Percentiles rank a stretch among this genome's conserved stretches.
Conservation (phyloP, 768 basidiomycete genomes). For the Suillus alpinus region DNA sequence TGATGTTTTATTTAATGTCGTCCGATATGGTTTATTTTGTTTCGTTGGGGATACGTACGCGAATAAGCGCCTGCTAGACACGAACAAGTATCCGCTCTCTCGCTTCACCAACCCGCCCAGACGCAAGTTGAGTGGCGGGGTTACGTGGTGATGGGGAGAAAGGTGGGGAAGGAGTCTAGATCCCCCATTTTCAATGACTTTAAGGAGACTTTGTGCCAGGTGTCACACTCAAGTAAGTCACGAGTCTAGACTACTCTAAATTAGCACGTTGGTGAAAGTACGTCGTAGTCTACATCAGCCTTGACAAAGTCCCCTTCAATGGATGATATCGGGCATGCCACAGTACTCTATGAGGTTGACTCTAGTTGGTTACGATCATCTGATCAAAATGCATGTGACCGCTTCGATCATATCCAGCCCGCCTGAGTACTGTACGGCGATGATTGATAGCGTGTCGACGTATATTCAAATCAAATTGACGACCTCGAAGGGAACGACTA, state of each 20-base stretch:
- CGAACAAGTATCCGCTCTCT: not conserved
- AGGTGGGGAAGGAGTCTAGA: not conserved
- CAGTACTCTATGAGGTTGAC: too few species aligned
- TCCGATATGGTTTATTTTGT: conserved; percentile 1
- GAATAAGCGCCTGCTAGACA: conserved; percentile 1
- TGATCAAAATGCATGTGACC: not conserved
- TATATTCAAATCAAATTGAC: too few species aligned
- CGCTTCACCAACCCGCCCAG: not conserved
- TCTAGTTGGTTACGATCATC: too few species aligned
- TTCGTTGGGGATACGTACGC: conserved; percentile 6
- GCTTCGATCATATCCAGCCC: too few species aligned
- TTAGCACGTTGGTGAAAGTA: not conserved
- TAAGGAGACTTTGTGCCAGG: not conserved
- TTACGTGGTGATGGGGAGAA: not conserved
- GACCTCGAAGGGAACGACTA: too few species aligned
- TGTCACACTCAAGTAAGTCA: not conserved
- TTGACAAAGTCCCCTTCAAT: not conserved
- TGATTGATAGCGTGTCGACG: too few species aligned
- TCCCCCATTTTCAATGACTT: not conserved
- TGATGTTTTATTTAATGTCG: conserved; percentile 12
- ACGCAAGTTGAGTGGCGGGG: not conserved
- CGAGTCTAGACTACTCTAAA: not conserved
- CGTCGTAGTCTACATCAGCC: too few species aligned
- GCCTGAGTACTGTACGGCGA: too few species aligned
- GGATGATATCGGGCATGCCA: too few species aligned